Evolutionary conservation across 164 flowering plant genomes (phyloP).

Genomic region (Magnolia changhungtana): DNA sequence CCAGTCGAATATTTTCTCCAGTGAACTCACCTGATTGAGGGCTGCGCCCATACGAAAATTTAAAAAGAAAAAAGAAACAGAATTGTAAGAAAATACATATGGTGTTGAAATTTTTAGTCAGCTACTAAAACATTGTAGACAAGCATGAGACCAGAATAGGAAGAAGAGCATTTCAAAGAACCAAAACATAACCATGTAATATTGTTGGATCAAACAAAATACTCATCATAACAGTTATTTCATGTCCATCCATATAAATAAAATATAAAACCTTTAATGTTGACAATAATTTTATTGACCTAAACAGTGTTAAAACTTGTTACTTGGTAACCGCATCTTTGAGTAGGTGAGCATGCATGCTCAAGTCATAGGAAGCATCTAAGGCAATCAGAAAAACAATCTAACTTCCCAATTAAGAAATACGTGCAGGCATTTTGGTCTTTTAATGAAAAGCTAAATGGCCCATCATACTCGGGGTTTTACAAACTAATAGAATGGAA

Average conservation of each 20-base stretch:
- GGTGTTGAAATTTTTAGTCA: neutral
- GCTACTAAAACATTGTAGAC: neutral
- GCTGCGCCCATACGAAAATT: slow-evolving; percentile 33
- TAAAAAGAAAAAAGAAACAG: neutral
- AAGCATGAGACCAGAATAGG: neutral
- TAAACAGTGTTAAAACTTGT: neutral
- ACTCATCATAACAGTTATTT: neutral
- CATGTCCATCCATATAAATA: neutral
- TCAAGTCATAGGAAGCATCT: no score
- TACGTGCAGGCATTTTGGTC: no score
- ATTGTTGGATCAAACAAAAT: neutral
- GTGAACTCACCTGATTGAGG: slow-evolving; percentile 80
- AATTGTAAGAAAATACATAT: neutral
- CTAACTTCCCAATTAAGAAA: no score
- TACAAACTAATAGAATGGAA: neutral
- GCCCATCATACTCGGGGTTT: neutral
- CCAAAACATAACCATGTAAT: slow-evolving; percentile 1
- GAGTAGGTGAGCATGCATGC: no score
- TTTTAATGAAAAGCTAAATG: neutral
- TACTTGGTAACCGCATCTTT: neutral
- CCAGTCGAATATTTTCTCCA: slow-evolving; percentile 91
- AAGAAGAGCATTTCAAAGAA: neutral
- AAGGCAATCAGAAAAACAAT: no score
- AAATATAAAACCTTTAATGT: neutral
- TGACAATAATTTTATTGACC: neutral